A percentile compares a stretch with the other conserved stretches of the same genome.
phyloP scores from a whole-genome alignment of 805 yeast genomes.

The Cyberlindnera mycetangii region DNA sequence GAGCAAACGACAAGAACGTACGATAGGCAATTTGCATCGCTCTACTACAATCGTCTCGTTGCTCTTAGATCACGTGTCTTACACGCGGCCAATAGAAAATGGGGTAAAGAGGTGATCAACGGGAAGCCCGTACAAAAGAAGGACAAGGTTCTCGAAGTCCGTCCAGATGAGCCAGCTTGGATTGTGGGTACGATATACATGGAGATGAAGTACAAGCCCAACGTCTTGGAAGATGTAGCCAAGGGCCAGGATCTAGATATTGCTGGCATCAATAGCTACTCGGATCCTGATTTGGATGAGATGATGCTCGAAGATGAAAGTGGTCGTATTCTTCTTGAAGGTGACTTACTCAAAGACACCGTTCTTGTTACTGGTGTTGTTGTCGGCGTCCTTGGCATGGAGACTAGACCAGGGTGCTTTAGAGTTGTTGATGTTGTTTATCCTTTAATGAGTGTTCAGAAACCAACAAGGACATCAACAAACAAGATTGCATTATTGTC shows the following conservation, averaged over 20 bases:
- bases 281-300: slow-evolving; percentile 54
- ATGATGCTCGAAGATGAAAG: slow-evolving; percentile 87
- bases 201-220: slow-evolving; percentile 82
- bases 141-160: slow-evolving; percentile 60
- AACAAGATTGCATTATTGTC: slow-evolving; percentile 67
- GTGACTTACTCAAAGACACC: slow-evolving; percentile 49
- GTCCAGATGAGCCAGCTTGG: slow-evolving; percentile 65
- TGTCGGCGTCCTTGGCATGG: slow-evolving; percentile 84
- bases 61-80: slow-evolving; percentile 45
- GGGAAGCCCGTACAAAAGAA: slow-evolving; percentile 36
- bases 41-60: slow-evolving; percentile 53
- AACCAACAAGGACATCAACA: slow-evolving; percentile 20
- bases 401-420: slow-evolving; percentile 77
- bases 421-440: slow-evolving; percentile 76
- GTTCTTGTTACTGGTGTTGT: slow-evolving; percentile 87
- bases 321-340: slow-evolving; percentile 77
- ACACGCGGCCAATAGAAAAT: slow-evolving; percentile 45
- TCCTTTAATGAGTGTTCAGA: slow-evolving; percentile 64
- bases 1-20: slow-evolving; percentile 38
- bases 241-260: slow-evolving; percentile 44
- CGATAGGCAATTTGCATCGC: slow-evolving; percentile 53
- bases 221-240: slow-evolving; percentile 78
- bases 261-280: slow-evolving; percentile 41
- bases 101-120: slow-evolving; percentile 51
- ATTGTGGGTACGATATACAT: slow-evolving; percentile 82